Conservation (phyloP, 2,329 filamentous ascomycete species). For the Penicillium brevicompactum region DNA sequence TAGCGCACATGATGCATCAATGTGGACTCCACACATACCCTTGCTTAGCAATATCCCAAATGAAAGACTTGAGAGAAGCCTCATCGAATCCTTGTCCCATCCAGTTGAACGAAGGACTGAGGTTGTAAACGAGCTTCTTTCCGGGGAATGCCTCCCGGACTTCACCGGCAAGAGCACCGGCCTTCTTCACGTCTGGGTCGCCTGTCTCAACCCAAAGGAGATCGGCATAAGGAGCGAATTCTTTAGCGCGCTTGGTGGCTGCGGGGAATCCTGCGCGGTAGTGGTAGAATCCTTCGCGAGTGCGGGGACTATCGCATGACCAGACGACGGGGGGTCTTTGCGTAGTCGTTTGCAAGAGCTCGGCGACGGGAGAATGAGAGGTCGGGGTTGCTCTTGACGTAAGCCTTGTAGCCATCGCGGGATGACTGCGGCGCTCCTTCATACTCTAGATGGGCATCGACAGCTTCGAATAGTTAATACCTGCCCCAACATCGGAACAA, state of each 20-base stretch:
- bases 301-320: conserved; percentile 89
- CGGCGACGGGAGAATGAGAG: conserved; percentile 79
- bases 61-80: conserved; percentile 80
- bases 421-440: conserved; percentile 66
- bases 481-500: background rate
- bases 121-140: conserved; percentile 95
- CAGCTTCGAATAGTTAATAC: conserved; percentile 53
- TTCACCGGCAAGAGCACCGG: conserved; percentile 71
- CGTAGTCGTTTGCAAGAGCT: conserved; percentile 67
- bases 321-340: conserved; percentile 74
- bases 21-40: conserved; percentile 58
- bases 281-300: conserved; percentile 71
- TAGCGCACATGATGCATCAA: conserved; percentile 8
- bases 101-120: conserved; percentile 98
- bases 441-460: conserved; percentile 69
- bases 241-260: conserved; percentile 89
- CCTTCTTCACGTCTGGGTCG: conserved; percentile 79
- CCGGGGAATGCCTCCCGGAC: conserved; percentile 71
- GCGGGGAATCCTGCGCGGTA: conserved; percentile 73
- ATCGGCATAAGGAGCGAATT: conserved; percentile 89
- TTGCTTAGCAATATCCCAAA: conserved; percentile 93
- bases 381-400: conserved; percentile 66
- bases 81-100: conserved; percentile 90
- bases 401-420: conserved; percentile 67
- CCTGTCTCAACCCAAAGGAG: conserved; percentile 97